phyloP scores from a whole-genome alignment of 1,284 basidiomycete species.

The Sanghuangporus weigelae region DNA sequence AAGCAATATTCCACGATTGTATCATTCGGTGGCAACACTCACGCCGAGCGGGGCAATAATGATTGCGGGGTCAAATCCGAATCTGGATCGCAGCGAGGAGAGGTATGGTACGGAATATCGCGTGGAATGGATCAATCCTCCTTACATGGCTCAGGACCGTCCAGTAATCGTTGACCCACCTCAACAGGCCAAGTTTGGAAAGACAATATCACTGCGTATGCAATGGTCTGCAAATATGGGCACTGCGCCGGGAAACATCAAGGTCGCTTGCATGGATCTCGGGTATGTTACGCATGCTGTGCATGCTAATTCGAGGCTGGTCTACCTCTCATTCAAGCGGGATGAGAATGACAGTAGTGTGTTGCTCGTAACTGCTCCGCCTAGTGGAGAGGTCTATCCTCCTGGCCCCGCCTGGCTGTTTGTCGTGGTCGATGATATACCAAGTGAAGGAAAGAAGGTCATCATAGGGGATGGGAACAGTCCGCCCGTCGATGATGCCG shows the following conservation, averaged over 20 bases:
- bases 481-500: constrained; percentile 52
- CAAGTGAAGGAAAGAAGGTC: constrained; percentile 59
- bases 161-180: constrained; percentile 38
- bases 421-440: constrained; percentile 62
- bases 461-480: constrained; percentile 64
- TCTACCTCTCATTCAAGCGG: constrained; percentile 47
- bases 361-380: constrained; percentile 53
- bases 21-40: constrained; percentile 76
- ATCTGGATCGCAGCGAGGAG: constrained; percentile 65
- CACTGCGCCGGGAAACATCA: constrained; percentile 26
- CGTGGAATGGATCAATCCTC: constrained; percentile 70
- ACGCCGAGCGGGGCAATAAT: constrained; percentile 66
- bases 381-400: constrained; percentile 61
- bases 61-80: constrained; percentile 82
- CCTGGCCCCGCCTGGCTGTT: constrained; percentile 81
- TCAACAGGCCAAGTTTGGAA: constrained; percentile 41
- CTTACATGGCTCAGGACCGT: constrained; percentile 57
- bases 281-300: constrained; percentile 77
- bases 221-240: constrained; percentile 28
- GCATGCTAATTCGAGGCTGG: constrained; percentile 73
- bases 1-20: constrained; percentile 73
- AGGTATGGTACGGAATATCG: constrained; percentile 75
- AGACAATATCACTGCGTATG: constrained; percentile 38
- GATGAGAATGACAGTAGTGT: constrained; percentile 30
- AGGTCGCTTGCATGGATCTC: constrained; percentile 72